These are phyloP conservation scores for Flaveria robusta DNA, from an alignment of 129 eudicot genomes.

Conservation along the genomic window DNA sequence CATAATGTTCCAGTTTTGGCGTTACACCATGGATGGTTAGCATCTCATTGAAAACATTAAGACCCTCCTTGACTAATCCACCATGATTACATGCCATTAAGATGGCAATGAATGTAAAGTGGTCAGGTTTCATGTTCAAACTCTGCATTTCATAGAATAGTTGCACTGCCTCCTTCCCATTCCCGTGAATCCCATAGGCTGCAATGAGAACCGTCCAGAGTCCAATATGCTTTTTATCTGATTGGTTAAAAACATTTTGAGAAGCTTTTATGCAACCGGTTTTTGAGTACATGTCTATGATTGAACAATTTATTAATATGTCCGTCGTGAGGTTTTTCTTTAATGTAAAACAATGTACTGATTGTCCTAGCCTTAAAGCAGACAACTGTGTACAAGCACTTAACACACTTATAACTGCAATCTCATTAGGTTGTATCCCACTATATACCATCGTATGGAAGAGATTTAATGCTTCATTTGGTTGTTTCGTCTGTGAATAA, in stretches of 20 bases:
- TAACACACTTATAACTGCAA: constrained; percentile 42
- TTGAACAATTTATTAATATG: constrained; percentile 36
- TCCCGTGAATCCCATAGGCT: constrained; percentile 63
- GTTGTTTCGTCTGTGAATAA: constrained; percentile 45
- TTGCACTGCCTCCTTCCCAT: constrained; percentile 40
- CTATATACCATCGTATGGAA: constrained; percentile 38
- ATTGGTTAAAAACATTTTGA: constrained; percentile 41
- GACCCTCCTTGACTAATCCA: constrained; percentile 57
- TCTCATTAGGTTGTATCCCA: constrained; percentile 47
- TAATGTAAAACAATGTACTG: constrained; percentile 52
- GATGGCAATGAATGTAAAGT: constrained; percentile 51
- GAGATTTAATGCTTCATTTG: constrained; percentile 44
- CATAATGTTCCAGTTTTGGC: constrained; percentile 67
- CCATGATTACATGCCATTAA: constrained; percentile 63
- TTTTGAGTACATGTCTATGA: constrained; percentile 70
- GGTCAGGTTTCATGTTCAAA: constrained; percentile 50
- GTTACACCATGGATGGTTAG: constrained; percentile 37
- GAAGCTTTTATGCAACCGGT: constrained; percentile 54
- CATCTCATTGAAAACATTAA: constrained; percentile 48
- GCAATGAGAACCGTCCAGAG: constrained; percentile 61
- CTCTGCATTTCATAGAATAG: constrained; percentile 48
- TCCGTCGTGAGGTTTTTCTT: constrained; percentile 44
- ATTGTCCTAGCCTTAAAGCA: constrained; percentile 52
- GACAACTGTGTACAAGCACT: constrained; percentile 62
- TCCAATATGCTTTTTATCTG: constrained; percentile 41